phyloP scores from a whole-genome alignment of 495 filamentous ascomycete genomes.

The Aspergillus olivimuriae region DNA sequence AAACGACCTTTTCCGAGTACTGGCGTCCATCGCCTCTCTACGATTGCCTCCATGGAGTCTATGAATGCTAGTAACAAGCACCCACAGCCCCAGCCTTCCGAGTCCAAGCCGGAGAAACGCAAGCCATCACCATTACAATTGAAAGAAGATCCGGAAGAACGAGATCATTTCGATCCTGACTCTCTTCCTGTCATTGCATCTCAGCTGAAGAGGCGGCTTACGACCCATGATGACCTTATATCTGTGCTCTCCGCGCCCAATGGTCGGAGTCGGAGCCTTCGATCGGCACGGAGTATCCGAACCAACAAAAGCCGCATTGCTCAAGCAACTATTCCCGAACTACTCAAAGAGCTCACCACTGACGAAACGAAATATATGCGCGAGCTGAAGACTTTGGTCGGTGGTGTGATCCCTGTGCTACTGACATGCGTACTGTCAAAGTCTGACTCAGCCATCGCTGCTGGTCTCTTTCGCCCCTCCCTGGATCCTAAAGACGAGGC shows the following conservation, averaged over 20 bases:
- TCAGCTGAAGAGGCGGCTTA: slow-evolving; percentile 62
- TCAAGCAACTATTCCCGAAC: slow-evolving; percentile 60
- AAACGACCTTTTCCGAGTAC: slow-evolving; percentile 57
- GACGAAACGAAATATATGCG: slow-evolving; percentile 90
- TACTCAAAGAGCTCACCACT: slow-evolving; percentile 72
- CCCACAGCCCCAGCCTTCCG: no score
- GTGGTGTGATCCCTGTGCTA: slow-evolving; percentile 92
- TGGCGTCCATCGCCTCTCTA: slow-evolving; percentile 64
- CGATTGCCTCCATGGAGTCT: slow-evolving; percentile 61
- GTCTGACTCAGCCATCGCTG: slow-evolving; percentile 56
- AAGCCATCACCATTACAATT: slow-evolving; percentile 8
- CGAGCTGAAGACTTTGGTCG: slow-evolving; percentile 88
- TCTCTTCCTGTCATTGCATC: slow-evolving; percentile 39
- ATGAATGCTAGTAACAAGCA: slow-evolving; percentile 43
- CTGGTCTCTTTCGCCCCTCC: slow-evolving; percentile 59
- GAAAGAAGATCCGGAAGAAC: slow-evolving; percentile 29
- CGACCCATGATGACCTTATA: slow-evolving; percentile 88
- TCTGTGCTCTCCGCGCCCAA: slow-evolving; percentile 79
- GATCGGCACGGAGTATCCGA: slow-evolving; percentile 66
- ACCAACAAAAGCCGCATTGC: slow-evolving; percentile 59
- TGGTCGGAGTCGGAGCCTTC: slow-evolving; percentile 58
- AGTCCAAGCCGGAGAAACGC: slow-evolving; percentile 13
- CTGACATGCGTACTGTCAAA: slow-evolving; percentile 77
- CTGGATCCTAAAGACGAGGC: slow-evolving; percentile 46
- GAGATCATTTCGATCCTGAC: slow-evolving; percentile 39